phyloP scores from a whole-genome alignment of 306 rosid species.

The Pyrus betulifolia region DNA sequence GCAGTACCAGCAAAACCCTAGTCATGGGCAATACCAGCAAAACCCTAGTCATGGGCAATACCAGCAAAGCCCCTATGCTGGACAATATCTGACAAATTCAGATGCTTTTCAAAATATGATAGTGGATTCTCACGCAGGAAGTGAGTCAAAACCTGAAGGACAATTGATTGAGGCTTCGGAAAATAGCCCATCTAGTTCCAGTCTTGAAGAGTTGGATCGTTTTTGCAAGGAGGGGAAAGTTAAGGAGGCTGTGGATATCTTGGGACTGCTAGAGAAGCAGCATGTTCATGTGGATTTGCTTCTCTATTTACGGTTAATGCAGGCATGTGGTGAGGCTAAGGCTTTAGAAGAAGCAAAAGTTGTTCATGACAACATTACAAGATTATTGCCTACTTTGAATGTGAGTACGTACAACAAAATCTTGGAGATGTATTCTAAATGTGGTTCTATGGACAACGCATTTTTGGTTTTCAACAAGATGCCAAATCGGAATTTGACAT shows the following conservation, averaged over 20 bases:
- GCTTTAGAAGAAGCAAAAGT: slow-evolving; percentile 58
- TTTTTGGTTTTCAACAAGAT: slow-evolving; percentile 40
- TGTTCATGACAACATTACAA: slow-evolving; percentile 35
- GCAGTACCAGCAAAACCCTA: too few relatives aligned
- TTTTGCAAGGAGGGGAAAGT: slow-evolving; percentile 60
- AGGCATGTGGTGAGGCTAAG: slow-evolving; percentile 49
- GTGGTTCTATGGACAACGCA: slow-evolving; percentile 73
- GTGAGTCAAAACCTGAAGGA: slow-evolving; percentile 21
- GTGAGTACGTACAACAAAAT: slow-evolving; percentile 60
- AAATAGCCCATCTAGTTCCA: slow-evolving; percentile 23
- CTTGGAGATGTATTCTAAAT: slow-evolving; percentile 64
- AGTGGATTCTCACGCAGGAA: slow-evolving; percentile 24
- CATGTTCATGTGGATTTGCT: slow-evolving; percentile 44
- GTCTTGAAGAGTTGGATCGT: slow-evolving; percentile 51
- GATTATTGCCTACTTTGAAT: slow-evolving; percentile 37
- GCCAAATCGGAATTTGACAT: slow-evolving; percentile 57
- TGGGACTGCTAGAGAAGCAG: slow-evolving; percentile 37
- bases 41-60: too few relatives aligned
- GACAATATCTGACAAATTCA: slow-evolving; percentile 2
- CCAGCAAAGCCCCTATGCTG: neutral
- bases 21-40: too few relatives aligned
- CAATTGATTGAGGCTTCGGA: slow-evolving; percentile 18
- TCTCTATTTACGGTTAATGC: slow-evolving; percentile 39
- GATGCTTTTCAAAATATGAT: slow-evolving; percentile 18
- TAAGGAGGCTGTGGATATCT: slow-evolving; percentile 64